These are phyloP conservation scores for Fraxinus paxiana DNA, from an alignment of 305 asterid genomes.

Conservation along the genomic window DNA sequence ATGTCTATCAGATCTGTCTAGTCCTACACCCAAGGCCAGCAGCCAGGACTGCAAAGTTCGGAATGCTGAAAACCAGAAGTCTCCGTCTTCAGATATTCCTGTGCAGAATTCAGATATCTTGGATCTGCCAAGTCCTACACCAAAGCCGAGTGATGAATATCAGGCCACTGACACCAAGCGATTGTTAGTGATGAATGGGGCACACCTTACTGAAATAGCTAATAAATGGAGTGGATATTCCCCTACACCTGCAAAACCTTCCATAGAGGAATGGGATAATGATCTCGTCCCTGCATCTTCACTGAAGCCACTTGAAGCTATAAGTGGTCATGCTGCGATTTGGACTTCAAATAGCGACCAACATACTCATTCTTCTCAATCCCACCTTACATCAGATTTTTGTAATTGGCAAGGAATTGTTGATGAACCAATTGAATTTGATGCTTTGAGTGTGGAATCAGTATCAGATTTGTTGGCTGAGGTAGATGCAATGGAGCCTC, in stretches of 20 bases:
- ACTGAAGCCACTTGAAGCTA: conserved; percentile 37
- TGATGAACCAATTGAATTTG: conserved; percentile 61
- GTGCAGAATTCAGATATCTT: conserved; percentile 34
- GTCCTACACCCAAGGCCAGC: conserved; percentile 43
- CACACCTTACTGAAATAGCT: conserved; percentile 47
- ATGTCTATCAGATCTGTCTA: conserved; percentile 39
- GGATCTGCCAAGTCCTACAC: conserved; percentile 55
- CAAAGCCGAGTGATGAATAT: conserved; percentile 37
- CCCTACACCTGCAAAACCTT: conserved; percentile 46
- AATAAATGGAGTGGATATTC: conserved; percentile 67
- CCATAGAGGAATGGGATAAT: conserved; percentile 54
- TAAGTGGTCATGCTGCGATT: conserved; percentile 30
- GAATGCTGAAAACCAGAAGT: conserved; percentile 38
- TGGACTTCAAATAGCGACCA: conserved; percentile 29
- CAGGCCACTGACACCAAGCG: conserved; percentile 41
- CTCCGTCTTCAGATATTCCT: conserved; percentile 34
- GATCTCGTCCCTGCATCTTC: conserved; percentile 36
- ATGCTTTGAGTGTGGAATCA: conserved; percentile 64
- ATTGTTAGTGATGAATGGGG: conserved; percentile 30
- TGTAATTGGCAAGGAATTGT: conserved; percentile 52
- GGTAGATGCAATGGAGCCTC: conserved; percentile 88
- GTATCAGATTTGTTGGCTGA: conserved; percentile 76
- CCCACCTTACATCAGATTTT: conserved; percentile 33
- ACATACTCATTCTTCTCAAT: conserved; percentile 34
- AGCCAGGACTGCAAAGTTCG: conserved; percentile 26